Conservation (phyloP, 164 flowering plant genomes). For the Euptelea pleiosperma region DNA sequence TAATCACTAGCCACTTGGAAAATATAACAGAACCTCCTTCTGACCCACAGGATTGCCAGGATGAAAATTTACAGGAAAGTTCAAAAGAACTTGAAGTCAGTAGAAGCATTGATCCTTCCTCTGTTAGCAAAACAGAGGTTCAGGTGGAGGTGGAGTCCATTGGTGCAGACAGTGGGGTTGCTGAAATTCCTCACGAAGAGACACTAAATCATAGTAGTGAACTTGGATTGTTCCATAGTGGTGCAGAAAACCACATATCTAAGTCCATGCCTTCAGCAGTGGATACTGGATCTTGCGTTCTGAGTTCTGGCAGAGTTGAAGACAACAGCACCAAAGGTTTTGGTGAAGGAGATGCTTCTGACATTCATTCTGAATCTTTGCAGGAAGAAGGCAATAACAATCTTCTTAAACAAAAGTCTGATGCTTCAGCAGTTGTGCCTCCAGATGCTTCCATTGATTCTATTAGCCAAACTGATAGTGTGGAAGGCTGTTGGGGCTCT, state of each 20-base stretch:
- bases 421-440: conserved; percentile 23
- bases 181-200: conserved; percentile 16
- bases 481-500: conserved; percentile 75
- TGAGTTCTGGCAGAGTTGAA: conserved; percentile 15
- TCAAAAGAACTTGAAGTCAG: conserved; percentile 15
- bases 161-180: conserved; percentile 1
- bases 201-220: conserved; percentile 3
- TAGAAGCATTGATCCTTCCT: background rate
- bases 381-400: conserved; percentile 26
- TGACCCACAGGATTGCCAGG: conserved; percentile 1
- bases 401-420: conserved; percentile 21
- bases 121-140: conserved; percentile 2
- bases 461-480: conserved; percentile 57
- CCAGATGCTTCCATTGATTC: conserved; percentile 40
- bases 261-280: conserved; percentile 12
- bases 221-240: conserved; percentile 11
- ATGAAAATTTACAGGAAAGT: conserved; percentile 12
- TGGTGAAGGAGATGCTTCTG: conserved; percentile 19
- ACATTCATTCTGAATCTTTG: conserved; percentile 13
- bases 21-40: conserved; percentile 2
- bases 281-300: conserved; percentile 22
- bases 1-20: background rate
- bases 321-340: conserved; percentile 13
- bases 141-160: conserved; percentile 8
- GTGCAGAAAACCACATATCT: conserved; percentile 5